phyloP scores from a whole-genome alignment of 139 green algal genomes.

The Chlorella sp. region DNA sequence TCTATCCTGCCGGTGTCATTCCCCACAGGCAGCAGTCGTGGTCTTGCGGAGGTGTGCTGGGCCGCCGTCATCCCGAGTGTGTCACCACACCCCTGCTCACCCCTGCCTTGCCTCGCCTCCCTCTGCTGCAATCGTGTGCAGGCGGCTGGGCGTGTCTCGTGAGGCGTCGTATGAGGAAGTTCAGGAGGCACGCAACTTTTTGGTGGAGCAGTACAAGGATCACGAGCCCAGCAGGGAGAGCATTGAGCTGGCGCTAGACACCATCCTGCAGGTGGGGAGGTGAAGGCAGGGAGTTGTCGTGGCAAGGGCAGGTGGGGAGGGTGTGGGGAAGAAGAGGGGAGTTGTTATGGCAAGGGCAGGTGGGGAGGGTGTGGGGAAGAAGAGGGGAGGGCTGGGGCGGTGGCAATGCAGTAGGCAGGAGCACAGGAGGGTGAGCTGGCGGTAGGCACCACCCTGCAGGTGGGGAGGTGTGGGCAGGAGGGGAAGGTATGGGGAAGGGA shows the following conservation, averaged over 20 bases:
- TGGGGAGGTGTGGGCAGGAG: background rate
- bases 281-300: no score
- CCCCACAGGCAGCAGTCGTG: no score
- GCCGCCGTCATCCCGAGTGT: no score
- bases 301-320: background rate
- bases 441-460: constrained; percentile 79
- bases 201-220: constrained; percentile 81
- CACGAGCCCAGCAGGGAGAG: constrained; percentile 82
- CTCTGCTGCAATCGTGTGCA: constrained; percentile 28
- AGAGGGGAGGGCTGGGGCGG: no score
- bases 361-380: background rate
- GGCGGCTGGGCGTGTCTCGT: constrained; percentile 70
- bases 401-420: no score
- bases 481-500: background rate
- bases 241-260: constrained; percentile 89
- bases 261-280: constrained; percentile 67
- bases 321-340: no score
- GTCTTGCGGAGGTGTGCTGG: no score
- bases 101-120: background rate
- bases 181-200: constrained; percentile 80
- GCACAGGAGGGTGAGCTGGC: constrained; percentile 79
- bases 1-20: no score
- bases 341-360: no score
- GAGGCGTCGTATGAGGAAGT: constrained; percentile 88
- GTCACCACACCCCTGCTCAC: background rate